Conservation (phyloP, 2,329 filamentous ascomycete species). For the Neopestalotiopsis sp. region DNA sequence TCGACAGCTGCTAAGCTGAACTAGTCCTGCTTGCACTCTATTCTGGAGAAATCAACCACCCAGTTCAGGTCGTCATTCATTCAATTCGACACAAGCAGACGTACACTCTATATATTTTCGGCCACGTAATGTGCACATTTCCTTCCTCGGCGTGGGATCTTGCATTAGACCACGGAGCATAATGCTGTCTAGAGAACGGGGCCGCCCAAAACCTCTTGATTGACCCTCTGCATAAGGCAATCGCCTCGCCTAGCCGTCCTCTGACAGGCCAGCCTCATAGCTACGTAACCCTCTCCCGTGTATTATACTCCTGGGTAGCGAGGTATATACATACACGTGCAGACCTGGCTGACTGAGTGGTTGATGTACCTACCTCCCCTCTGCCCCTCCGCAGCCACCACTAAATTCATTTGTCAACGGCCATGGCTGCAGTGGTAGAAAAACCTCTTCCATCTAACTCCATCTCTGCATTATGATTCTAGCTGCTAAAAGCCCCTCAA, state of each 20-base stretch:
- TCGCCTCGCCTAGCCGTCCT: neutral
- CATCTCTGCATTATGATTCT: neutral
- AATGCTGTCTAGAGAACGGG: neutral
- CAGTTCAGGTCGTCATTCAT: slow-evolving; percentile 3
- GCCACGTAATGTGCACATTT: neutral
- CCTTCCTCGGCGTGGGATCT: neutral
- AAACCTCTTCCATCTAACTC: neutral
- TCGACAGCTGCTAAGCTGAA: neutral
- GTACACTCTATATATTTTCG: slow-evolving; percentile 5
- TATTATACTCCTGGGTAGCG: too few species aligned
- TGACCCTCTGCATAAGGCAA: slow-evolving; percentile 6
- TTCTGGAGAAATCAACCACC: neutral
- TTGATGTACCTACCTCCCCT: neutral
- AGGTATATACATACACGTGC: neutral
- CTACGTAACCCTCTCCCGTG: neutral
- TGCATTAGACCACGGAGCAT: neutral
- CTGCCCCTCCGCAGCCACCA: too few species aligned
- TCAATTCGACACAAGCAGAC: slow-evolving; percentile 5
- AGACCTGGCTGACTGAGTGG: neutral
- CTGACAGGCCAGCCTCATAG: slow-evolving; percentile 5
- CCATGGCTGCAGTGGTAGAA: neutral
- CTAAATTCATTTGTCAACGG: too few species aligned
- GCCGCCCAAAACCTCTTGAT: neutral
- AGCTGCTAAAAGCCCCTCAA: too few species aligned
- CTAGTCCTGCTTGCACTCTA: neutral